Conservation (phyloP, 1,284 basidiomycete genomes). For the Melampsora americana region DNA sequence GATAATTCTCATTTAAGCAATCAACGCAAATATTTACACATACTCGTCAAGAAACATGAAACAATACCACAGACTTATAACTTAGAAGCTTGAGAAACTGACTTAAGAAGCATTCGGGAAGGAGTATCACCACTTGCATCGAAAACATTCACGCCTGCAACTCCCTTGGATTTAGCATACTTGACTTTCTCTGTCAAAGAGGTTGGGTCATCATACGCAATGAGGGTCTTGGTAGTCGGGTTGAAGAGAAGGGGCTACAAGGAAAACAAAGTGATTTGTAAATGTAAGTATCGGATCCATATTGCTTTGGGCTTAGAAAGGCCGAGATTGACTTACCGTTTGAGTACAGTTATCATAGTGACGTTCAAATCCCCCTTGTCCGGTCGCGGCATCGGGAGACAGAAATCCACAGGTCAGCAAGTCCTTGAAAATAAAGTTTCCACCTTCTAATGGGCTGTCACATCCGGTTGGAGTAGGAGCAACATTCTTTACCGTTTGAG, state of each 20-base stretch:
- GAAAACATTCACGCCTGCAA: slow-evolving; percentile 37
- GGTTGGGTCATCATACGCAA: slow-evolving; percentile 31
- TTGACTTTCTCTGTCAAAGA: slow-evolving; percentile 27
- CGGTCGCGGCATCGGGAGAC: slow-evolving; percentile 6
- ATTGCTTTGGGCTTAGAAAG: too few relatives aligned
- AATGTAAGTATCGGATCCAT: neutral
- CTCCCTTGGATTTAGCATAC: slow-evolving; percentile 7
- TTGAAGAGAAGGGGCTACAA: slow-evolving; percentile 38
- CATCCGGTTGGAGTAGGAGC: neutral
- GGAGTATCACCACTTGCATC: slow-evolving; percentile 37
- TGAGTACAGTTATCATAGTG: slow-evolving; percentile 37
- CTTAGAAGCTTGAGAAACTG: neutral
- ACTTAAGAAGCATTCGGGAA: slow-evolving; percentile 17
- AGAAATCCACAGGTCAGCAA: slow-evolving; percentile 24
- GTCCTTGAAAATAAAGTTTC: slow-evolving; percentile 27
- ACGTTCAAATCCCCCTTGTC: slow-evolving; percentile 25
- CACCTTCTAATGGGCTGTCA: slow-evolving; percentile 2
- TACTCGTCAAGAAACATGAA: too few relatives aligned
- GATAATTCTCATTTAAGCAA: too few relatives aligned
- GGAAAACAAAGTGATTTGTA: neutral
- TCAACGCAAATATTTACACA: too few relatives aligned
- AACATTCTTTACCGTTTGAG: neutral
- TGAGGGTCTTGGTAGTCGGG: slow-evolving; percentile 27
- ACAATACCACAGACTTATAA: too few relatives aligned
- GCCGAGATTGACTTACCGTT: slow-evolving; percentile 21